These are phyloP conservation scores for Phlyctochytrium arcticum DNA, from an alignment of 192 early-diverging fungal species.

Conservation along the genomic window DNA sequence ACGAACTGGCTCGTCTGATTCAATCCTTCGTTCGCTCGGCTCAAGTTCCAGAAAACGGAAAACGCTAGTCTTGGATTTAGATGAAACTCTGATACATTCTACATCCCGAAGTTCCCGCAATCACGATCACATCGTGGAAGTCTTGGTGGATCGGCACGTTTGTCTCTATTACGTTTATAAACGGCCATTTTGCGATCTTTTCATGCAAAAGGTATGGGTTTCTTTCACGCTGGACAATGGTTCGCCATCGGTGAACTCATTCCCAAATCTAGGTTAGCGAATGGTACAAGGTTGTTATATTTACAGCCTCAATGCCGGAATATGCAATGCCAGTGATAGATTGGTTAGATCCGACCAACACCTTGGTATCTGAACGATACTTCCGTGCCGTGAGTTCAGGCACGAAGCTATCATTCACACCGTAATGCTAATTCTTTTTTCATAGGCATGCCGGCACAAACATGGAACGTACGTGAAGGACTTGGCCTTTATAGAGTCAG, in stretches of 20 bases:
- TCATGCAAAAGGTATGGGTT: constrained; percentile 70
- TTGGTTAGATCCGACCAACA: constrained; percentile 71
- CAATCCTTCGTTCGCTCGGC: too few species aligned
- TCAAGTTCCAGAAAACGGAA: constrained; percentile 31
- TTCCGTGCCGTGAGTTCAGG: constrained; percentile 50
- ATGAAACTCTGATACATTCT: constrained; percentile 84
- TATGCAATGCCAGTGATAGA: constrained; percentile 95
- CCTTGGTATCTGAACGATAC: constrained; percentile 66
- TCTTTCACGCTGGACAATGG: neutral
- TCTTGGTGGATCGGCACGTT: constrained; percentile 72
- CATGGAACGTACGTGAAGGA: neutral
- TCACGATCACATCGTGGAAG: constrained; percentile 78
- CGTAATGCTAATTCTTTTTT: neutral
- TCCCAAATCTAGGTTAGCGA: constrained; percentile 58
- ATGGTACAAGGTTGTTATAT: constrained; percentile 90
- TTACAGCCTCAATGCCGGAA: constrained; percentile 87
- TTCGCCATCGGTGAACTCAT: neutral
- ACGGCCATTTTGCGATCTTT: constrained; percentile 79
- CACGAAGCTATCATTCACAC: neutral
- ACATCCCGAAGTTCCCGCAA: constrained; percentile 51
- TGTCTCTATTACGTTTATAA: constrained; percentile 90
- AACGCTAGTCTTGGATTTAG: constrained; percentile 51
- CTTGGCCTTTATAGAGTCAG: constrained; percentile 46
- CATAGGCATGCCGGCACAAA: neutral
- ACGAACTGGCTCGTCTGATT: too few species aligned